These are phyloP conservation scores for Beverwykella pulmonaria DNA, from an alignment of 495 filamentous ascomycete species.

Conservation along the genomic window DNA sequence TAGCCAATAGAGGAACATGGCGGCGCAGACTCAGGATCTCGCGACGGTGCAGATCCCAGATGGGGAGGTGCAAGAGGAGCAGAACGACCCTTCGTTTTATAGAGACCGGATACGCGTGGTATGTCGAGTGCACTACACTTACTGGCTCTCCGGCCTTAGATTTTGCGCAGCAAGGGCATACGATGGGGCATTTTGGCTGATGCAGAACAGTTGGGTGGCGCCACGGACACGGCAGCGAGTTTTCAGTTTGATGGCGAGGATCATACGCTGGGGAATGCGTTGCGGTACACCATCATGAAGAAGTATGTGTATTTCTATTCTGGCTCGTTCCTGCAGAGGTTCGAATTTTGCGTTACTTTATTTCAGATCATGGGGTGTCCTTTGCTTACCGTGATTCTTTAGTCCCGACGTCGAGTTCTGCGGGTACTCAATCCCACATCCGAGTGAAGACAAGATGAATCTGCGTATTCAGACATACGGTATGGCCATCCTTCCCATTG, in stretches of 20 bases:
- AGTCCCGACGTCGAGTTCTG: conserved; percentile 97
- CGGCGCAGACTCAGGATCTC: neutral
- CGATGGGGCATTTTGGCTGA: conserved; percentile 3
- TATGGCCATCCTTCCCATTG: conserved; percentile 50
- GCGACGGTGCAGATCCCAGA: neutral
- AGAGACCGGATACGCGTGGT: conserved; percentile 32
- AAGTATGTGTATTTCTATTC: conserved; percentile 62
- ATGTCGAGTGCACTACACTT: too few species aligned
- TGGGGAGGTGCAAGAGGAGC: neutral
- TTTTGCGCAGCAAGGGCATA: neutral
- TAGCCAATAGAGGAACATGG: neutral
- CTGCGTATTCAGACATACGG: conserved; percentile 94
- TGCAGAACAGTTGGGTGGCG: conserved; percentile 35
- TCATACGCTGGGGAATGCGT: conserved; percentile 91
- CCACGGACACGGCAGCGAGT: conserved; percentile 56
- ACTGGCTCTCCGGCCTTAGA: too few species aligned
- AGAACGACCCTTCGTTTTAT: conserved; percentile 7
- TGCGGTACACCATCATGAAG: conserved; percentile 96
- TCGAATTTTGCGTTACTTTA: conserved; percentile 7
- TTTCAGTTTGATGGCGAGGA: conserved; percentile 93
- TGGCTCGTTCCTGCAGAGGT: neutral
- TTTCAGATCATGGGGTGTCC: neutral
- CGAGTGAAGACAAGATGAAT: conserved; percentile 95
- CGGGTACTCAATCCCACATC: conserved; percentile 96
- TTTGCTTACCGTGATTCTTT: neutral